Conservation (phyloP, 2,329 filamentous ascomycete genomes). For the Leptosphaerulina australis region DNA sequence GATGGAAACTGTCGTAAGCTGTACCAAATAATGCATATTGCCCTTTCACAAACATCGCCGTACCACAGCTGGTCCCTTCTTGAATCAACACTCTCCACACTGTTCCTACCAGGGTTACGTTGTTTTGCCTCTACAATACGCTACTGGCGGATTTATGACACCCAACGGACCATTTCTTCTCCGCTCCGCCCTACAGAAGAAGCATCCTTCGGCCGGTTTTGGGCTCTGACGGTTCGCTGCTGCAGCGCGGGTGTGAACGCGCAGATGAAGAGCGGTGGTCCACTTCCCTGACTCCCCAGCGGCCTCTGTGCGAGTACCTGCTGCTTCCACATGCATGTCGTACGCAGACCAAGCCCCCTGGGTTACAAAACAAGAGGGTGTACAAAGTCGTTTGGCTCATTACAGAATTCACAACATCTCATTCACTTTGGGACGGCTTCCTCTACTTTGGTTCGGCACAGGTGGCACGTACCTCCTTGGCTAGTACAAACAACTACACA, state of each 20-base stretch:
- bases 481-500: slow-evolving; percentile 29
- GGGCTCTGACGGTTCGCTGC: slow-evolving; percentile 32
- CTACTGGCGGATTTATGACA: slow-evolving; percentile 11
- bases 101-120: slow-evolving; percentile 26
- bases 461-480: slow-evolving; percentile 8
- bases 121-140: slow-evolving; percentile 16
- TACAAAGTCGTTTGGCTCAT: slow-evolving; percentile 19
- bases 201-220: slow-evolving; percentile 21
- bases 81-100: slow-evolving; percentile 11
- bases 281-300: slow-evolving; percentile 20
- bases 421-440: slow-evolving; percentile 26
- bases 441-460: slow-evolving; percentile 17
- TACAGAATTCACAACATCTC: slow-evolving; percentile 11
- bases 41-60: slow-evolving; percentile 11
- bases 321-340: slow-evolving; percentile 30
- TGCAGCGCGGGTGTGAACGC: slow-evolving; percentile 22
- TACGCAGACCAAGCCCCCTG: slow-evolving; percentile 20
- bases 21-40: slow-evolving; percentile 29
- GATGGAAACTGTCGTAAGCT: slow-evolving; percentile 21
- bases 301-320: slow-evolving; percentile 28
- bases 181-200: slow-evolving; percentile 19
- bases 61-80: slow-evolving; percentile 2
- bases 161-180: slow-evolving; percentile 7
- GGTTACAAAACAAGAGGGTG: slow-evolving; percentile 22
- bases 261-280: slow-evolving; percentile 29